Evolutionary conservation across 306 rosid genomes (phyloP).

Genomic region (Quillaja saponaria): DNA sequence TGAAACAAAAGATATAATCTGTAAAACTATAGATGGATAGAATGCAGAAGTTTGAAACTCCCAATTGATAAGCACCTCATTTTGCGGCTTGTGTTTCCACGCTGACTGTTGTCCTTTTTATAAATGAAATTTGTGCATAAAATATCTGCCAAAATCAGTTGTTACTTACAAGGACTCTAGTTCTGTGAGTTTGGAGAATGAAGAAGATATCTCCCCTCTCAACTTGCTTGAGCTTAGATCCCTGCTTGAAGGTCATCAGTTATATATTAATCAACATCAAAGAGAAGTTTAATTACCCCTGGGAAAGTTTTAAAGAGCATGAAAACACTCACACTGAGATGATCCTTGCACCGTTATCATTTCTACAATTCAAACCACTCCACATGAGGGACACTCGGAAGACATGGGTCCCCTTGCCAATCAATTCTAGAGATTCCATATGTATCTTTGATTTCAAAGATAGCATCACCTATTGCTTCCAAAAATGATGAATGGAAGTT

Average conservation of each 20-base stretch:
- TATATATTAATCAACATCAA: not conserved
- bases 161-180: constrained; percentile 14
- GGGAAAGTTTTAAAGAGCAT: too few relatives aligned
- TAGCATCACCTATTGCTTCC: not conserved
- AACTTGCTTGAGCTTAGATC: constrained; percentile 8
- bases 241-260: not conserved
- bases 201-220: not conserved
- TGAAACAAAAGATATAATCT: not conserved
- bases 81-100: too few relatives aligned
- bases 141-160: not conserved
- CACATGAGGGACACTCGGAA: constrained; percentile 28
- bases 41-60: too few relatives aligned
- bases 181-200: not conserved
- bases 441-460: constrained; percentile 9
- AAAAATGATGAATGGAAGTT: too few relatives aligned
- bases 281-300: too few relatives aligned
- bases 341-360: constrained; percentile 22
- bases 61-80: too few relatives aligned
- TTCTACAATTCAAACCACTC: constrained; percentile 33
- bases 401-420: constrained; percentile 45
- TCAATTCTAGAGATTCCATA: not conserved
- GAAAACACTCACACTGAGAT: constrained; percentile 29
- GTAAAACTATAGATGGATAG: too few relatives aligned
- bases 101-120: too few relatives aligned
- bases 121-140: not conserved